Conservation (phyloP, 2,329 filamentous ascomycete species). For the Xylaria sp. region DNA sequence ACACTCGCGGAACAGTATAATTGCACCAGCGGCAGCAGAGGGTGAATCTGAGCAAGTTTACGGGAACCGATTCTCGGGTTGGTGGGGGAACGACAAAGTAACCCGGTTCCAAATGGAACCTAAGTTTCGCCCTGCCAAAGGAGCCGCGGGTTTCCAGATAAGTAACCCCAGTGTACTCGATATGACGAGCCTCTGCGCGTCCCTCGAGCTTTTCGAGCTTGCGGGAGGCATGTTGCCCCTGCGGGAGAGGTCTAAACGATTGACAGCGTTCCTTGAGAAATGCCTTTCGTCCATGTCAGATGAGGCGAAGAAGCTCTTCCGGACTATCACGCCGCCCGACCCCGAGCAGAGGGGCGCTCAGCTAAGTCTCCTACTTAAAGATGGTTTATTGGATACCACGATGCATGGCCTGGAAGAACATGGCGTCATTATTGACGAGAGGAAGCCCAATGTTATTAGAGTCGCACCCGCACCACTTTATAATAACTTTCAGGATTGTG, state of each 20-base stretch:
- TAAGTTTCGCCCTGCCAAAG: slow-evolving; percentile 74
- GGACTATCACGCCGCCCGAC: slow-evolving; percentile 73
- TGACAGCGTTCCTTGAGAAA: slow-evolving; percentile 76
- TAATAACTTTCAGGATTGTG: slow-evolving; percentile 74
- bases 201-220: slow-evolving; percentile 75
- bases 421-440: slow-evolving; percentile 78
- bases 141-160: slow-evolving; percentile 80
- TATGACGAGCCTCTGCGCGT: slow-evolving; percentile 74
- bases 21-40: slow-evolving; percentile 49
- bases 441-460: slow-evolving; percentile 78
- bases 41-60: slow-evolving; percentile 53
- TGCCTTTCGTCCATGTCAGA: slow-evolving; percentile 60
- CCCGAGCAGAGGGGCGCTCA: slow-evolving; percentile 76
- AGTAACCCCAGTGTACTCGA: slow-evolving; percentile 82
- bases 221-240: slow-evolving; percentile 70
- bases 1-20: slow-evolving; percentile 71
- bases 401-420: slow-evolving; percentile 69
- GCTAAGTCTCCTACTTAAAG: slow-evolving; percentile 69
- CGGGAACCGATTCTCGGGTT: slow-evolving; percentile 73
- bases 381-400: slow-evolving; percentile 71
- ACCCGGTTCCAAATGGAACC: slow-evolving; percentile 83
- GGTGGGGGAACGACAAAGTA: slow-evolving; percentile 81
- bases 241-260: slow-evolving; percentile 70
- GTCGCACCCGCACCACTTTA: slow-evolving; percentile 81
- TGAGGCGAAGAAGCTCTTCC: slow-evolving; percentile 56